These are phyloP conservation scores for Globisporangium nagaii DNA, from an alignment of 352 stramenopile species.

Conservation along the genomic window DNA sequence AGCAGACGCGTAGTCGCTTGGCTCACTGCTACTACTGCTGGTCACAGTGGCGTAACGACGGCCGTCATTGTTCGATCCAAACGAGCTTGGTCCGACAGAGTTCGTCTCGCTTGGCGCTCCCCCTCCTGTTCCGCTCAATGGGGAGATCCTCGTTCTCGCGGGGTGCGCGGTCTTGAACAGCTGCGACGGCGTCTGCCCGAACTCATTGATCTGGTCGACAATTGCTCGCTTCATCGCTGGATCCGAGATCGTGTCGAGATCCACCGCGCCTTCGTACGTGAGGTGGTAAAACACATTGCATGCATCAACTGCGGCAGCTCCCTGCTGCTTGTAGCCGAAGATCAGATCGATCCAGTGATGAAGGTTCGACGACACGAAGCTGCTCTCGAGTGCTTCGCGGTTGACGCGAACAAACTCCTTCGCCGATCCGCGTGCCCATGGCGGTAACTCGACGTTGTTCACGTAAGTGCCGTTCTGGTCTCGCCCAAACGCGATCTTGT, in stretches of 20 bases:
- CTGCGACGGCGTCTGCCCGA: conserved; percentile 97
- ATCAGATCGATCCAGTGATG: conserved; percentile 99
- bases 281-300: conserved; percentile 98
- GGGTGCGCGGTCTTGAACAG: conserved; percentile 85
- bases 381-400: conserved; percentile 93
- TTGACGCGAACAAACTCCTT: conserved; percentile 95
- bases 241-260: conserved; percentile 87
- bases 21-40: not conserved
- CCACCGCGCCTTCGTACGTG: conserved; percentile 96
- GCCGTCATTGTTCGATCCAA: conserved; percentile 1
- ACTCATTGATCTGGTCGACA: conserved; percentile 97
- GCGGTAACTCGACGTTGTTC: conserved; percentile 89
- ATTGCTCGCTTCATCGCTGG: conserved; percentile 69
- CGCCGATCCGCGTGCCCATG: conserved; percentile 91
- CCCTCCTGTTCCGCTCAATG: not conserved
- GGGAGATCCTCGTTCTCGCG: conserved; percentile 13
- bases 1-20: conserved; percentile 11
- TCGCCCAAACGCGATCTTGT: conserved; percentile 93
- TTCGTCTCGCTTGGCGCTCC: not conserved
- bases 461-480: conserved; percentile 81
- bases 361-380: conserved; percentile 93
- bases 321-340: conserved; percentile 96
- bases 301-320: conserved; percentile 86
- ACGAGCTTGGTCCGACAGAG: not conserved
- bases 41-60: not conserved